These are phyloP conservation scores for Saccharomycopsis lassenensis DNA, from an alignment of 805 yeast species.

Conservation along the genomic window DNA sequence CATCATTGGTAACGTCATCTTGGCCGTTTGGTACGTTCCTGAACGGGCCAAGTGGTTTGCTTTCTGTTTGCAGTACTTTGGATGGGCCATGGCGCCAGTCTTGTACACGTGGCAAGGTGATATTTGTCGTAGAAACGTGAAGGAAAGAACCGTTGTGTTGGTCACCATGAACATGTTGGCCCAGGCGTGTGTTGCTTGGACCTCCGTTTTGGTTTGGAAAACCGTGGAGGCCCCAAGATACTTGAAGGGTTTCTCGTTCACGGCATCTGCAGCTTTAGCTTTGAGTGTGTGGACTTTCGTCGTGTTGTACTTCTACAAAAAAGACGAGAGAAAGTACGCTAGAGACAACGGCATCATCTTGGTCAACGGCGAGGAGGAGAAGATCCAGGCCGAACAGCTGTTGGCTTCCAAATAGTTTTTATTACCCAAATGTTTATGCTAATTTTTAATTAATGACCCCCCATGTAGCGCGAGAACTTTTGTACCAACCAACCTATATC, in stretches of 20 bases:
- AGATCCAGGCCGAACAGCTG: too few relatives aligned
- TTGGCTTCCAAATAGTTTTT: too few relatives aligned
- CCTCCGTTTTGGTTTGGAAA: constrained; percentile 25
- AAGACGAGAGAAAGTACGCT: constrained; percentile 29
- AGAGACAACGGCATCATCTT: constrained; percentile 27
- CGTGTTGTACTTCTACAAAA: constrained; percentile 29
- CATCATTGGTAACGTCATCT: constrained; percentile 39
- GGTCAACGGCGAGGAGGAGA: constrained; percentile 7
- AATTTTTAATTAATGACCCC: too few relatives aligned
- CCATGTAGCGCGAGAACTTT: too few relatives aligned
- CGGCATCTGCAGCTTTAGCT: constrained; percentile 30
- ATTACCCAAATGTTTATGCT: too few relatives aligned
- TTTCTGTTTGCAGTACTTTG: constrained; percentile 46
- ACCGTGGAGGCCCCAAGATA: constrained; percentile 48
- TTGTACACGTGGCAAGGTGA: constrained; percentile 50
- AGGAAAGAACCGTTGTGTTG: constrained; percentile 44
- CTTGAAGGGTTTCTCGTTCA: constrained; percentile 40
- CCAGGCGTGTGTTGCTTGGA: constrained; percentile 28
- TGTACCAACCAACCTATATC: too few relatives aligned
- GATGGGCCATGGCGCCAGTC: constrained; percentile 56
- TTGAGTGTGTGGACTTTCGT: constrained; percentile 21
- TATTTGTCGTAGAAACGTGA: constrained; percentile 44
- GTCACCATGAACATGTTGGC: constrained; percentile 46
- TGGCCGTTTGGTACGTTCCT: constrained; percentile 51
- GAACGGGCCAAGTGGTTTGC: constrained; percentile 56